phyloP scores from a whole-genome alignment of 1,139 yeast genomes.

The Hyphopichia khmerensis region DNA sequence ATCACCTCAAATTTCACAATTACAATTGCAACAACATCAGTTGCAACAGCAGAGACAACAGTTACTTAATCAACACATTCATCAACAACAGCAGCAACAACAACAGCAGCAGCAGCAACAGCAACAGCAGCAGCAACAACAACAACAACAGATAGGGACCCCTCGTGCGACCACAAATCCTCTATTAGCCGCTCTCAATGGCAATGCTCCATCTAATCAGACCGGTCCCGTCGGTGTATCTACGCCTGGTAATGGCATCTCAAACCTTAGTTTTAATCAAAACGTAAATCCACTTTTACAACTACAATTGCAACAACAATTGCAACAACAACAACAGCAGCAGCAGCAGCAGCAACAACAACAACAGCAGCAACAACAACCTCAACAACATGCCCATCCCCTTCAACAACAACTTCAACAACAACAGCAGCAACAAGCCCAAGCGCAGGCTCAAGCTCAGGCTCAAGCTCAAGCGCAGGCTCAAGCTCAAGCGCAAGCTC shows the following conservation, averaged over 20 bases:
- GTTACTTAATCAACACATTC: conserved; percentile 11
- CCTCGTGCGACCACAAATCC: conserved; percentile 29
- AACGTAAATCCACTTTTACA: conserved; percentile 30
- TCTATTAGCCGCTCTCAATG: conserved; percentile 37
- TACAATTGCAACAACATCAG: conserved; percentile 34
- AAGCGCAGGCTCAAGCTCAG: conserved; percentile 10
- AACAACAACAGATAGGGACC: conserved; percentile 17
- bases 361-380: conserved; percentile 18
- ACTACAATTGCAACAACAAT: conserved; percentile 29
- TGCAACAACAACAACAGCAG: conserved; percentile 17
- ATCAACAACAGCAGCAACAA: conserved; percentile 16
- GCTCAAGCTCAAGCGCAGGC: conserved; percentile 7
- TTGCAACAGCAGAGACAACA: conserved; percentile 13
- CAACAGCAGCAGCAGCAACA: conserved; percentile 14
- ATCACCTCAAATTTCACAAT: conserved; percentile 40
- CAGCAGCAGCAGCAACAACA: conserved; percentile 18
- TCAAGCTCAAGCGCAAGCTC: conserved; percentile 9
- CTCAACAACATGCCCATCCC: conserved; percentile 9
- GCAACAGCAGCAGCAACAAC: conserved; percentile 9
- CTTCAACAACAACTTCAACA: conserved; percentile 14
- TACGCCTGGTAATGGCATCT: conserved; percentile 1
- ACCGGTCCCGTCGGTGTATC: conserved; percentile 10
- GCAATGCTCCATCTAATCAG: conserved; percentile 17
- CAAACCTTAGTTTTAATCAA: conserved; percentile 12
- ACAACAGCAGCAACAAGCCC: conserved; percentile 10